Evolutionary conservation across 2,329 filamentous ascomycete species (phyloP).

Genomic region (Fusarium sp.): DNA sequence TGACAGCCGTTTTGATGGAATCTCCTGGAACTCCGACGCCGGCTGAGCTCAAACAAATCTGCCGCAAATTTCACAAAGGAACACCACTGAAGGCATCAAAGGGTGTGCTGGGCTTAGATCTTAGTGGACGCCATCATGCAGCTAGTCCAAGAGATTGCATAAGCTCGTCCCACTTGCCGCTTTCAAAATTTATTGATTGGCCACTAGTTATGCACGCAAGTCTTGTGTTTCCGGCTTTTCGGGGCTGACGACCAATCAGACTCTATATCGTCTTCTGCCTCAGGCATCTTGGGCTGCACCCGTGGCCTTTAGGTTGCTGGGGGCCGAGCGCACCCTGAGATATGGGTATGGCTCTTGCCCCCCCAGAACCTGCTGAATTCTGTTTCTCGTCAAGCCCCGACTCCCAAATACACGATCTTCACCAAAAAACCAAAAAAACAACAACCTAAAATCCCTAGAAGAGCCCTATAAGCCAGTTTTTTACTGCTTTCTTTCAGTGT

Average conservation of each 20-base stretch:
- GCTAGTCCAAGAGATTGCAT: conserved; percentile 32
- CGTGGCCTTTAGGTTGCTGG: conserved; percentile 33
- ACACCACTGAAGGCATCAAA: not conserved
- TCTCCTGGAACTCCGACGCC: conserved; percentile 25
- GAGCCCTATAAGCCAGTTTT: conserved; percentile 24
- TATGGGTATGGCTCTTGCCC: conserved; percentile 46
- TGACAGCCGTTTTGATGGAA: conserved; percentile 17
- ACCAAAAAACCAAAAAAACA: conserved; percentile 26
- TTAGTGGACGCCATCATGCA: conserved; percentile 18
- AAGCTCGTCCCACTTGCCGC: conserved; percentile 14
- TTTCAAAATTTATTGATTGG: conserved; percentile 31
- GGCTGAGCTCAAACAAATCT: conserved; percentile 29
- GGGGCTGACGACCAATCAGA: conserved; percentile 33
- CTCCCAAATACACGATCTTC: conserved; percentile 35
- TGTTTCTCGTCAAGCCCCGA: conserved; percentile 44
- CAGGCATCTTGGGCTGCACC: conserved; percentile 43
- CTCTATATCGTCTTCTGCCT: conserved; percentile 25
- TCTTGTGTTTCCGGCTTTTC: conserved; percentile 35
- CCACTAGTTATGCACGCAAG: conserved; percentile 29
- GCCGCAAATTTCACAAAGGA: conserved; percentile 20
- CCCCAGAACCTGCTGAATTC: conserved; percentile 38
- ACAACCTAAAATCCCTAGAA: conserved; percentile 22
- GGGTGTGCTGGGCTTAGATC: conserved; percentile 6
- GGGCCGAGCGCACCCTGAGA: conserved; percentile 37
- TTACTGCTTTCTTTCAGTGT: conserved; percentile 37